Conservation (phyloP, 768 basidiomycete genomes). For the Pulveroboletus sp. region DNA sequence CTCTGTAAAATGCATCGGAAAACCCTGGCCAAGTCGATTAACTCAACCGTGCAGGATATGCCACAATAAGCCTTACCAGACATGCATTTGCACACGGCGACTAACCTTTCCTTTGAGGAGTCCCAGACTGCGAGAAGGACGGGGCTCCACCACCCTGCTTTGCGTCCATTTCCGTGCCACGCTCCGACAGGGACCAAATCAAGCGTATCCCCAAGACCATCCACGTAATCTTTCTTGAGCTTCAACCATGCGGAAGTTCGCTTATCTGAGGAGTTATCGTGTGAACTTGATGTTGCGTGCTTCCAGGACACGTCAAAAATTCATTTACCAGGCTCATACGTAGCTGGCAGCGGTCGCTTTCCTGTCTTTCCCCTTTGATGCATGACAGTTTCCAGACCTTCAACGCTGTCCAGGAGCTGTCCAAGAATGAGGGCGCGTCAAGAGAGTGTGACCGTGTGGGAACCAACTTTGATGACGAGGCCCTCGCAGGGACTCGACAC, state of each 20-base stretch:
- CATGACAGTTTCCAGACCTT: conserved; percentile 31
- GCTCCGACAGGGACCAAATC: conserved; percentile 74
- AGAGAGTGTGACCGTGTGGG: not conserved
- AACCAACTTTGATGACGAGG: conserved; percentile 82
- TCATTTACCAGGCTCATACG: conserved; percentile 69
- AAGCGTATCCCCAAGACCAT: conserved; percentile 68
- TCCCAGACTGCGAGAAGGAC: conserved; percentile 78
- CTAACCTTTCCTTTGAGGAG: conserved; percentile 50
- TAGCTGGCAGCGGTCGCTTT: conserved; percentile 71
- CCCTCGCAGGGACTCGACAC: conserved; percentile 81
- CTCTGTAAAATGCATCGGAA: conserved; percentile 78
- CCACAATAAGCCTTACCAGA: conserved; percentile 48
- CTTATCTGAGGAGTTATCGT: conserved; percentile 49
- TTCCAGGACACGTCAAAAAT: not conserved
- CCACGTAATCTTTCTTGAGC: conserved; percentile 89
- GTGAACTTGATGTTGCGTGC: not conserved
- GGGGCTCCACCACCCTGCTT: conserved; percentile 90
- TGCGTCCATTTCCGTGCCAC: conserved; percentile 88
- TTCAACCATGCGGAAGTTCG: conserved; percentile 86
- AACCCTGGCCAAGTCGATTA: conserved; percentile 51
- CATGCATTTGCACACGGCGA: conserved; percentile 89
- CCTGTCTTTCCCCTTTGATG: conserved; percentile 37
- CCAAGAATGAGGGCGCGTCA: conserved; percentile 6
- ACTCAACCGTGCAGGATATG: not conserved
- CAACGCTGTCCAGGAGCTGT: conserved; percentile 63